A percentile compares a stretch with the other conserved stretches of the same genome.
These are phyloP conservation scores for Coemansia sp. DNA, from an alignment of 371 early-diverging fungal genomes.

Conservation along the genomic window DNA sequence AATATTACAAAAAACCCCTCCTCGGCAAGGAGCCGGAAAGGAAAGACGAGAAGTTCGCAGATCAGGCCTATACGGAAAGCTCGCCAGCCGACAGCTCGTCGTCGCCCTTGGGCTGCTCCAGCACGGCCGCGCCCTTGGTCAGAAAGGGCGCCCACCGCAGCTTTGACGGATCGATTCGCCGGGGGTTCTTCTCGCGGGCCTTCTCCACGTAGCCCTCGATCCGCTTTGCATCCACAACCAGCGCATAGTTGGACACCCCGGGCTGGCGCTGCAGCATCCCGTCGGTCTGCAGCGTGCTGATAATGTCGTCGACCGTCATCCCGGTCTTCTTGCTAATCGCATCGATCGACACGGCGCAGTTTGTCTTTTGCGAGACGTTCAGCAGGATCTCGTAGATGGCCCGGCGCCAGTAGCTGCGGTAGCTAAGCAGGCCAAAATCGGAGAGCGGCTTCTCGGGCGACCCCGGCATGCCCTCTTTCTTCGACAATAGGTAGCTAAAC, in stretches of 20 bases:
- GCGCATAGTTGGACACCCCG: slow-evolving; percentile 13
- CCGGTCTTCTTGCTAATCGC: slow-evolving; percentile 61
- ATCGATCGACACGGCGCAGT: slow-evolving; percentile 20
- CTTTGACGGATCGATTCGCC: slow-evolving; percentile 25
- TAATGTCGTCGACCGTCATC: slow-evolving; percentile 72
- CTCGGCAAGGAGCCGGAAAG: no score
- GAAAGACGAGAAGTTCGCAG: no score
- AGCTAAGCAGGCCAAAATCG: slow-evolving; percentile 95
- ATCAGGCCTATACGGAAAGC: neutral
- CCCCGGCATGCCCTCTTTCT: slow-evolving; percentile 84
- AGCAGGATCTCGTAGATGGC: slow-evolving; percentile 38
- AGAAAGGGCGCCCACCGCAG: slow-evolving; percentile 43
- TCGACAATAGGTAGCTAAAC: slow-evolving; percentile 89
- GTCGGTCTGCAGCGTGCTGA: slow-evolving; percentile 65
- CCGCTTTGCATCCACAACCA: slow-evolving; percentile 26
- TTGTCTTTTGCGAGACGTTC: neutral
- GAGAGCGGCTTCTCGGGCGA: slow-evolving; percentile 99
- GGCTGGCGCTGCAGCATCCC: slow-evolving; percentile 39
- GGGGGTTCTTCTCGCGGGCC: slow-evolving; percentile 29
- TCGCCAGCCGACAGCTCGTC: neutral
- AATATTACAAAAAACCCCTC: no score
- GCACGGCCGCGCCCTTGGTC: slow-evolving; percentile 5
- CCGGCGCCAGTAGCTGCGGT: slow-evolving; percentile 54
- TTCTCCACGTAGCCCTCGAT: slow-evolving; percentile 17
- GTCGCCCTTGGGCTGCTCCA: neutral